Percentiles rank a stretch among this genome's conserved stretches.
Evolutionary conservation across 768 basidiomycete species (phyloP).

Genomic region (Strobilomyces confusus): DNA sequence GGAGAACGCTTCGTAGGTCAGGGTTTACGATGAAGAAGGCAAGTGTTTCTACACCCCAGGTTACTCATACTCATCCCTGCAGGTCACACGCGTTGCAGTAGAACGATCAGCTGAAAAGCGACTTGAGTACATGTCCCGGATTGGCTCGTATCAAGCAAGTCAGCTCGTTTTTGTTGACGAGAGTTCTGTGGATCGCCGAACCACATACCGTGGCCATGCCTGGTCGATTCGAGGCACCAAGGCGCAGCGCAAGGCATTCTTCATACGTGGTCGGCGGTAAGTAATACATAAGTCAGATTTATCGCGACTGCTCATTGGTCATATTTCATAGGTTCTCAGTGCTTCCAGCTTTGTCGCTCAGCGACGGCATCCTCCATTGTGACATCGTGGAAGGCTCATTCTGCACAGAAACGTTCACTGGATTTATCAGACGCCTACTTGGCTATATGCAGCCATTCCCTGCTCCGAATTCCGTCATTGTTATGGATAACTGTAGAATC

Average conservation of each 20-base stretch:
- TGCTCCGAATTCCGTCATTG: neutral
- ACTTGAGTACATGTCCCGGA: neutral
- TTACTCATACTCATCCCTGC: too few species aligned
- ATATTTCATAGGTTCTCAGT: neutral
- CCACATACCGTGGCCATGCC: neutral
- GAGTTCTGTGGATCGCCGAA: neutral
- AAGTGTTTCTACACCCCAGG: neutral
- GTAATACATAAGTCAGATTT: neutral
- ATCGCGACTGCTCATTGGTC: neutral
- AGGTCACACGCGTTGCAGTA: neutral
- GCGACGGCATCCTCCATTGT: neutral
- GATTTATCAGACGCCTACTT: neutral
- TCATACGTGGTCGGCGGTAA: neutral
- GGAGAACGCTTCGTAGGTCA: neutral
- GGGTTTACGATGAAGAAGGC: neutral
- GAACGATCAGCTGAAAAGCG: neutral
- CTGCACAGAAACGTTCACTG: neutral
- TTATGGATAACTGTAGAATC: neutral
- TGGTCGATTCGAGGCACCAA: neutral
- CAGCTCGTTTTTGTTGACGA: neutral
- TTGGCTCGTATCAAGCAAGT: neutral
- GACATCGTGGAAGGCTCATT: neutral
- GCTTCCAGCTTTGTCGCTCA: neutral
- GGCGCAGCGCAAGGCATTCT: neutral
- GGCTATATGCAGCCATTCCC: neutral